These are phyloP conservation scores for Hordeum pubiflorum DNA, from an alignment of 202 grass and related monocot genomes.

Conservation along the genomic window DNA sequence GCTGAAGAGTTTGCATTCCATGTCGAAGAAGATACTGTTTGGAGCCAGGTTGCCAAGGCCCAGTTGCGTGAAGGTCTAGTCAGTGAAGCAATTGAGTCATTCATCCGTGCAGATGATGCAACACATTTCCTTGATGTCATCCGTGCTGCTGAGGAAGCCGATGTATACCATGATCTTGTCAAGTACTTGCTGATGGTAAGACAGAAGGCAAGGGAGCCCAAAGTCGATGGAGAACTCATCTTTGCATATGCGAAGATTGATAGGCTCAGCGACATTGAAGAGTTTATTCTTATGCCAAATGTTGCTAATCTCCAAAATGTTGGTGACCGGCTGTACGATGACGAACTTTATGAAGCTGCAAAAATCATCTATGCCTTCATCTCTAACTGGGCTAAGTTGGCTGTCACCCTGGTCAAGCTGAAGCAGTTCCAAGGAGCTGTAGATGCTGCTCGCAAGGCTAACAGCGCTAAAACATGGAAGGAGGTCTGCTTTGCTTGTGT, in stretches of 20 bases:
- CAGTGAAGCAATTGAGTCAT: constrained; percentile 91
- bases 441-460: constrained; percentile 96
- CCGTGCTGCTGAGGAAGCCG: constrained; percentile 71
- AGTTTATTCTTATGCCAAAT: constrained; percentile 98
- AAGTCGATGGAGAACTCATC: constrained; percentile 93
- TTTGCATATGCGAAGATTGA: constrained; percentile 93
- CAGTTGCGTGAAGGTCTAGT: constrained; percentile 88
- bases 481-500: constrained; percentile 99
- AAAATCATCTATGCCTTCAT: constrained; percentile 97
- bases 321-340: constrained; percentile 81
- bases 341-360: constrained; percentile 84
- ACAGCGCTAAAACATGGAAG: constrained; percentile 91
- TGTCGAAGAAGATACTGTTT: constrained; percentile 95
- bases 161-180: constrained; percentile 81
- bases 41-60: constrained; percentile 92
- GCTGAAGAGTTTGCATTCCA: constrained; percentile 94
- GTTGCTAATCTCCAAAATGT: constrained; percentile 97
- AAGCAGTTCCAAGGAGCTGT: constrained; percentile 99
- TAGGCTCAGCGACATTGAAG: constrained; percentile 80
- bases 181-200: constrained; percentile 95
- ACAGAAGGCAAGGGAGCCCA: constrained; percentile 81
- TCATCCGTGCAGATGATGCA: constrained; percentile 91
- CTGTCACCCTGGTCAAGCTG: constrained; percentile 87
- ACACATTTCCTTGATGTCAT: constrained; percentile 91
- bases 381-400: constrained; percentile 94